Evolutionary conservation across 805 yeast species (phyloP).

Genomic region (Hanseniaspora nectarophila): DNA sequence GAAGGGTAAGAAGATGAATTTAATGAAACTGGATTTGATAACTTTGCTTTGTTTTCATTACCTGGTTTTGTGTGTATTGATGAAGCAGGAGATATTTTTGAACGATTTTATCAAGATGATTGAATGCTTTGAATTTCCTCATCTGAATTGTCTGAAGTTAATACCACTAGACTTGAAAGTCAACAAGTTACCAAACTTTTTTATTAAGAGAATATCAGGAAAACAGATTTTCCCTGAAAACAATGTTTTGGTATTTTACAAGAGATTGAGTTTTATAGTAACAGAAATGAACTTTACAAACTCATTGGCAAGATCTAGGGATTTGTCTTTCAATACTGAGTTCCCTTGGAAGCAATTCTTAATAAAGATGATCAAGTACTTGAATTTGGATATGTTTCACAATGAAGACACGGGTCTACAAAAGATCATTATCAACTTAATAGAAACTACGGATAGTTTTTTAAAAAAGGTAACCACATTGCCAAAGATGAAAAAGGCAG

Average conservation of each 20-base stretch:
- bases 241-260: conserved; percentile 6
- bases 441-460: neutral
- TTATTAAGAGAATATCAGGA: conserved; percentile 11
- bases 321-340: neutral
- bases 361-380: neutral
- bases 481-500: conserved; percentile 4
- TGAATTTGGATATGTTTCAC: neutral
- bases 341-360: conserved; percentile 12
- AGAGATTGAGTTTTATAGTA: conserved; percentile 2
- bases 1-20: neutral
- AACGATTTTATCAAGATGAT: conserved; percentile 33
- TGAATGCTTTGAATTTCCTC: conserved; percentile 15
- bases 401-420: neutral
- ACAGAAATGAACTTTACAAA: neutral
- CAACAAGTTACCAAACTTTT: conserved; percentile 7
- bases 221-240: conserved; percentile 13
- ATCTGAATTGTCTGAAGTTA: conserved; percentile 3
- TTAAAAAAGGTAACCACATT: neutral
- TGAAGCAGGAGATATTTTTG: conserved; percentile 40
- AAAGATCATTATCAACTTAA: neutral
- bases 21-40: conserved; percentile 14
- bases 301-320: neutral
- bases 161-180: neutral
- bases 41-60: conserved; percentile 34
- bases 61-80: conserved; percentile 34